Base-by-base conservation (phyloP, 257 asterid species). In the Galeopsis tetrahit region DNA sequence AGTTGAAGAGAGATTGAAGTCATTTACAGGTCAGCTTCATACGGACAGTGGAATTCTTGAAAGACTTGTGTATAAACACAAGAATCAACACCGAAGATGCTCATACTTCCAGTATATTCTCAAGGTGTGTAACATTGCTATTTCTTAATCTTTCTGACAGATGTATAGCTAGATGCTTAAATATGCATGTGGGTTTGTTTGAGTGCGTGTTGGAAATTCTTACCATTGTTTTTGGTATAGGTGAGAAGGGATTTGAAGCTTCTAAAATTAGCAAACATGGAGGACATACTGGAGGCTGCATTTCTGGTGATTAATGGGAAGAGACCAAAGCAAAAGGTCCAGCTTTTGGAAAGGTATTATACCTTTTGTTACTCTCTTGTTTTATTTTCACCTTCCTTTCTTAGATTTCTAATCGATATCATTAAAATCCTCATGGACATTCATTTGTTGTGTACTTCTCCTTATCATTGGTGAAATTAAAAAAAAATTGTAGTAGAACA, bases 201-300 rank as follows among this genome's bases (percentile, higher is more conserved):
- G 44, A 28, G 34, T 36, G 7, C 32, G 63, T 72, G 53, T 40
- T 78, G 59, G 14, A 69, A 10, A 75, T 17, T 17, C 38, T 1
- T 43, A 15, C 10, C 6, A 4, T 61, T 63, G 1, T 67, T 52
- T n/a, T 36, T 57, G 63, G 53, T 40, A 46, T 65, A 92, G 98
- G 96, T 95, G 57, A 86, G 96, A 77, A 86, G 96, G 79, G 98
- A 90, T 80, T 69, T 95, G 82, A 85, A 86, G 84, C 96, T 94
- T 81, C 73, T 95, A 73, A 88, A 83, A 81, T 83, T 73, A 49
- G 85, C 90, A 2, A 88, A 90, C 36, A 39, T 88, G 79, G 96
- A 85, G 70, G 97, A 95, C 68, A 78, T 92, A 66, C 66, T 92
- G 40, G 88, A 85, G 68, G 44, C 97, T 68, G 70, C 90, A 6